These are phyloP conservation scores for Rutidosis leptorrhynchoides DNA, from an alignment of 129 eudicot species.

Conservation along the genomic window DNA sequence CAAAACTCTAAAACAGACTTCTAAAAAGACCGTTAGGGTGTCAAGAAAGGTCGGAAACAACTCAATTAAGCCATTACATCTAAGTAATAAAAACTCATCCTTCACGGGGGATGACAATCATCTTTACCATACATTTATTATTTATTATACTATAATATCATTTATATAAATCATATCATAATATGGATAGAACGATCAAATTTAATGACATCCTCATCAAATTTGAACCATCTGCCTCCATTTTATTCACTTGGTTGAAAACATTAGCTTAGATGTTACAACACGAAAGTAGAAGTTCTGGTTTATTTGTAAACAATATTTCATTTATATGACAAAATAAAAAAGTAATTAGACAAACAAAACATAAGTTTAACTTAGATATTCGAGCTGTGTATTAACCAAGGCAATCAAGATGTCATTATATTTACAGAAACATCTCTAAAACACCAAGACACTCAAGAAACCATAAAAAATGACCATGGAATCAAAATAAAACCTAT, in stretches of 20 bases:
- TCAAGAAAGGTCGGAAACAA: no score
- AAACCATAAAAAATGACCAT: conserved; percentile 10
- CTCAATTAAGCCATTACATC: no score
- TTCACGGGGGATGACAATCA: no score
- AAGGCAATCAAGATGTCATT: conserved; percentile 18
- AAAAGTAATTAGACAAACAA: not conserved
- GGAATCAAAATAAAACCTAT: conserved; percentile 22
- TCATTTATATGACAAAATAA: not conserved
- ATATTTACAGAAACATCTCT: conserved; percentile 55
- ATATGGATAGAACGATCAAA: not conserved
- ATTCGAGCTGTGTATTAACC: conserved; percentile 11
- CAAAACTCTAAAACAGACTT: no score
- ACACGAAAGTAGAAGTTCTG: not conserved
- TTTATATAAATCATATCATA: no score
- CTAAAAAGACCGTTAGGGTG: no score
- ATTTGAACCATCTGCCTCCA: not conserved
- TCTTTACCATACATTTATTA: no score
- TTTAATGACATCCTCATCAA: not conserved
- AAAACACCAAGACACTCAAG: conserved; percentile 20
- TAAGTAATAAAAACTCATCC: no score
- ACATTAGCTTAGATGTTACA: not conserved
- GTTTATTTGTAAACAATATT: not conserved
- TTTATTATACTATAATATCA: no score
- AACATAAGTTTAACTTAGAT: not conserved
- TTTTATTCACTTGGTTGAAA: not conserved